Evolutionary conservation across 176 grass and related monocot species (phyloP).

Genomic region (Dendrocalamus sinicus): DNA sequence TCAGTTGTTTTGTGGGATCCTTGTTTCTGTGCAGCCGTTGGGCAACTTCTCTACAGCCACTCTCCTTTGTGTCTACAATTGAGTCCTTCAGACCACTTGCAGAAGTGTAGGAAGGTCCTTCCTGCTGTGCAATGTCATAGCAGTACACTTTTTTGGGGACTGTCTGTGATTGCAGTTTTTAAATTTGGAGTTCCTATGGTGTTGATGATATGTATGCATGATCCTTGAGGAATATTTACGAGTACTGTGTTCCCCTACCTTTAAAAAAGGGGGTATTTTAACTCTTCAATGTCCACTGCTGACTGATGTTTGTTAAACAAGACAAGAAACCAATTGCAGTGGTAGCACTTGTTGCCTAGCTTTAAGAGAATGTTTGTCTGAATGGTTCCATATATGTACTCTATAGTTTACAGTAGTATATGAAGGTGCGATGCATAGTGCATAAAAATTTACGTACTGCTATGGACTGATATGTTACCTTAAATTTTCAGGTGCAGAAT

Average conservation of each 20-base stretch:
- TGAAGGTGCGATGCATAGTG: not conserved
- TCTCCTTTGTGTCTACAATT: not conserved
- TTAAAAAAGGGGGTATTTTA: not conserved
- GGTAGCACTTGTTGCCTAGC: conserved; percentile 6
- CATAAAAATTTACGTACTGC: conserved; percentile 23
- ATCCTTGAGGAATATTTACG: conserved; percentile 11
- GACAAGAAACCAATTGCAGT: conserved; percentile 30
- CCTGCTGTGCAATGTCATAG: not conserved
- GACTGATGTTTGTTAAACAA: not conserved
- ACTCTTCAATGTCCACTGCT: not conserved
- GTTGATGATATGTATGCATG: not conserved
- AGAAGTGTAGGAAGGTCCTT: conserved; percentile 34
- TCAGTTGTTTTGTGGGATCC: not conserved
- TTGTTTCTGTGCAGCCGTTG: not conserved
- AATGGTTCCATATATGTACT: not conserved
- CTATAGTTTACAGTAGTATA: conserved; percentile 4
- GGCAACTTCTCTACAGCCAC: not conserved
- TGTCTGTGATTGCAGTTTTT: conserved; percentile 10
- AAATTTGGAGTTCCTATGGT: conserved; percentile 1
- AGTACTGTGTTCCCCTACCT: not conserved
- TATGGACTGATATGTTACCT: conserved; percentile 42
- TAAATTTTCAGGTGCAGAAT: conserved; percentile 53
- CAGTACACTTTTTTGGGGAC: not conserved
- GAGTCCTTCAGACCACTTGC: conserved; percentile 3
- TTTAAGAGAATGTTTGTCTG: conserved; percentile 30